Conservation (phyloP, 257 asterid genomes). For the Solanum tacnaense region DNA sequence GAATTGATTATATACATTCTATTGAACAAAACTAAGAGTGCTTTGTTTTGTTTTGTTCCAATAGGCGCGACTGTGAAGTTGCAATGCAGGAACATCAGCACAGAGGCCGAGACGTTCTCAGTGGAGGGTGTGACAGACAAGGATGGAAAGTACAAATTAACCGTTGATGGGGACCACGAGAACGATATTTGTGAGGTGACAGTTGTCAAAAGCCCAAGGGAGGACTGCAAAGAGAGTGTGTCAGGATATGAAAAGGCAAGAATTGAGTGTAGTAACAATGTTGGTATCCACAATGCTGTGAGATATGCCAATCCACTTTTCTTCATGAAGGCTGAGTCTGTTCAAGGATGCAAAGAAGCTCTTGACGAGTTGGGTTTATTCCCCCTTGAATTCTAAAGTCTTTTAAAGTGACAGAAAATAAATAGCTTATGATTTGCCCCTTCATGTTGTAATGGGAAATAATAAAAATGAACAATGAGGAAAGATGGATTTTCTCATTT, state of each 20-base stretch:
- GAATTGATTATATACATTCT: not conserved
- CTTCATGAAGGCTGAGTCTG: slow-evolving; percentile 10
- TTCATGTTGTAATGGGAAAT: not conserved
- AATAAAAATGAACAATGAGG: not conserved
- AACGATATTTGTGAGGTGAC: slow-evolving; percentile 31
- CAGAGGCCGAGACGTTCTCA: not conserved
- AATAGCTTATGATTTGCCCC: not conserved
- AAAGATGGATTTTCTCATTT: not conserved
- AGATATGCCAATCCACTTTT: slow-evolving; percentile 35
- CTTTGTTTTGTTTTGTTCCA: not conserved
- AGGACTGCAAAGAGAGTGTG: slow-evolving; percentile 14
- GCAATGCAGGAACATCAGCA: slow-evolving; percentile 15
- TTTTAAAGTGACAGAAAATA: not conserved
- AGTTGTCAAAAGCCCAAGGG: slow-evolving; percentile 12
- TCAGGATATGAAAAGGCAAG: slow-evolving; percentile 5
- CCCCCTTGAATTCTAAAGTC: not conserved
- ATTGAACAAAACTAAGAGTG: not conserved
- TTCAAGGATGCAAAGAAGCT: slow-evolving; percentile 4
- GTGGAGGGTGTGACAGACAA: slow-evolving; percentile 5
- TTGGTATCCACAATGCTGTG: slow-evolving; percentile 5
- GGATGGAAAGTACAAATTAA: slow-evolving; percentile 16
- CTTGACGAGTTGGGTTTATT: slow-evolving; percentile 13
- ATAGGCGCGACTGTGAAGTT: slow-evolving; percentile 26
- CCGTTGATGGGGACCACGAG: slow-evolving; percentile 19
- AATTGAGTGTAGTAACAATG: slow-evolving; percentile 15